Evolutionary conservation across 345 rosid genomes (phyloP).

Genomic region (Eucalyptus lansdowneana): DNA sequence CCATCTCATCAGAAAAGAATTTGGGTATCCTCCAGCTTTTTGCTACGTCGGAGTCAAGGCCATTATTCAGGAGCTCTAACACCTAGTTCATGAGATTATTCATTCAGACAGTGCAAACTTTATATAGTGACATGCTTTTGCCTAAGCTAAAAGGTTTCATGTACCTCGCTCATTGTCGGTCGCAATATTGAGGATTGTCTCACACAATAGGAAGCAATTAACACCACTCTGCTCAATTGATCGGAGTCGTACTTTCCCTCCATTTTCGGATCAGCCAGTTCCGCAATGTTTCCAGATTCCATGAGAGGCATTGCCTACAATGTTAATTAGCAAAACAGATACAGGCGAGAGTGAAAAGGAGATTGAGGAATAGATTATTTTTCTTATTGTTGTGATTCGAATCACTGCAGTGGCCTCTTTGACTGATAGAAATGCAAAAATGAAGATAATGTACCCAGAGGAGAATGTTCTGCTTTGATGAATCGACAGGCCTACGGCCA

Average conservation of each 20-base stretch:
- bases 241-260: conserved; percentile 44
- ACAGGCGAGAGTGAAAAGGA: not conserved
- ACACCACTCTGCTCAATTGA: conserved; percentile 49
- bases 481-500: conserved; percentile 70
- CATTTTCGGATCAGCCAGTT: conserved; percentile 56
- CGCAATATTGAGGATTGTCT: conserved; percentile 69
- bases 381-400: not conserved
- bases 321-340: not conserved
- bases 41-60: conserved; percentile 37
- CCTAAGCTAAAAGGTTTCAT: not conserved
- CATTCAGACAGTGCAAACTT: not conserved
- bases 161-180: conserved; percentile 81
- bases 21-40: conserved; percentile 66
- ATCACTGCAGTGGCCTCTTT: not conserved
- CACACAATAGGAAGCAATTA: conserved; percentile 74
- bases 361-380: not conserved
- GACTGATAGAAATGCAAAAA: not conserved
- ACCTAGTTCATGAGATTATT: conserved; percentile 17
- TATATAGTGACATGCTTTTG: not conserved
- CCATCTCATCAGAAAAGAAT: conserved; percentile 43
- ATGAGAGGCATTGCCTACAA: conserved; percentile 71
- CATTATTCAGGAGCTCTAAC: conserved; percentile 56
- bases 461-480: conserved; percentile 66
- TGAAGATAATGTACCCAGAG: conserved; percentile 42
- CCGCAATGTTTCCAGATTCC: conserved; percentile 54